These are phyloP conservation scores for Neurospora intermedia DNA, from an alignment of 495 filamentous ascomycete genomes.

Conservation along the genomic window DNA sequence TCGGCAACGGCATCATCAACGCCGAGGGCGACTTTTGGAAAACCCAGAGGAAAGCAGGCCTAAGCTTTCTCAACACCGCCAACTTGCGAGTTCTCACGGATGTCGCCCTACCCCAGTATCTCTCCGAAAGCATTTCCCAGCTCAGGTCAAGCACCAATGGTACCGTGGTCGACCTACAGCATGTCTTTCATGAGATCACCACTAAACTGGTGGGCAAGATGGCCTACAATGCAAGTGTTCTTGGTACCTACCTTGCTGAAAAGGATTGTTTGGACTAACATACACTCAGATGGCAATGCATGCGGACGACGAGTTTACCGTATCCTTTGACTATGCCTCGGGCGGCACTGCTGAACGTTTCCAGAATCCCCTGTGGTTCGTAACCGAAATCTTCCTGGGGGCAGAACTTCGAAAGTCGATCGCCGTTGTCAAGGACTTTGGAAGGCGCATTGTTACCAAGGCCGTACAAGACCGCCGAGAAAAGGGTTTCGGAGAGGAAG, in stretches of 20 bases:
- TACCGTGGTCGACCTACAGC: constrained; percentile 38
- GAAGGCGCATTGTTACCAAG: constrained; percentile 38
- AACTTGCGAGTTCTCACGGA: constrained; percentile 48
- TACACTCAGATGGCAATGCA: constrained; percentile 46
- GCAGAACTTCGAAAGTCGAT: constrained; percentile 34
- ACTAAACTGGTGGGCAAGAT: constrained; percentile 50
- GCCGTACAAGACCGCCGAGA: constrained; percentile 25
- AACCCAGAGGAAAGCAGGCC: constrained; percentile 47
- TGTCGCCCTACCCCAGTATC: constrained; percentile 39
- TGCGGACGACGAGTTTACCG: constrained; percentile 43
- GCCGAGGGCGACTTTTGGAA: constrained; percentile 52
- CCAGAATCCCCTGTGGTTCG: constrained; percentile 48
- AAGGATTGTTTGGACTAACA: constrained; percentile 2
- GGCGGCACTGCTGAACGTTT: constrained; percentile 48
- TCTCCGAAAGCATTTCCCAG: constrained; percentile 27
- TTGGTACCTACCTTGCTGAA: background rate
- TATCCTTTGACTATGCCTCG: constrained; percentile 47
- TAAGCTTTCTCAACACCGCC: constrained; percentile 44
- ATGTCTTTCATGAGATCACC: constrained; percentile 48
- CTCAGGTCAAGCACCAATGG: constrained; percentile 19
- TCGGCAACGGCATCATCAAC: constrained; percentile 54
- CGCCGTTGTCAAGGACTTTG: constrained; percentile 37
- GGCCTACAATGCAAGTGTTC: constrained; percentile 43
- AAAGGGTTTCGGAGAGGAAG: background rate
- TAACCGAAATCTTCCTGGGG: constrained; percentile 43